Base-by-base conservation (phyloP, 1,284 basidiomycete genomes). In the Coniferiporia sulphurascens region DNA sequence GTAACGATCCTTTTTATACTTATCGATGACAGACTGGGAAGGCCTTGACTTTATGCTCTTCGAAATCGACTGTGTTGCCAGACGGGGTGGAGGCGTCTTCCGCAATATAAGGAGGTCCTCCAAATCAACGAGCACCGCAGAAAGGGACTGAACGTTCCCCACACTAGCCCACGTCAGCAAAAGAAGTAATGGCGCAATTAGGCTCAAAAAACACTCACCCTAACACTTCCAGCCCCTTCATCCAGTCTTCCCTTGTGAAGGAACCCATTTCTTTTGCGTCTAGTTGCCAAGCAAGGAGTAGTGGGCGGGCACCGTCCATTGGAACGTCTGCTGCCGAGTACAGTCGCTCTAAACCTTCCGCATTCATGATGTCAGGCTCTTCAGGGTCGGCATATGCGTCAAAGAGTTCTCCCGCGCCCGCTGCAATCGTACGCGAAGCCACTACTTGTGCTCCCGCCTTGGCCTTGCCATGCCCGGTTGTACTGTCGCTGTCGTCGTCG, bases 241-340 rank as follows among this genome's bases (percentile, higher is more conserved):
- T 70, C 88, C 89, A 91, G 66, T 89, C 86, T 7, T 78, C 75
- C 69, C 77, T 78, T 50, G 78, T 78, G 53, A 91, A 75, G 65
- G 83, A 87, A 19, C 77, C 86, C 81, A 91, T 84, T 66, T 90
- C 87, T 62, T 77, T 75, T 7, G 85, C 78, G 52, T 78, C 75
- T 56, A 88, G 70, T 64, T 86, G 83, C 89, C 89, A 91, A 15
- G 87, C 81, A 5, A 91, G 72, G 27, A 91, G 74, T 46, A 91
- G 74, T 17, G 89, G 86, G 59, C 82, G 72, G 8, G 84, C 75
- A 35, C 88, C 86, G 27, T 90, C 89, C 68, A 91, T 71, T 0
- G 86, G 74, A 52, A 91, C 80, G 12, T 80, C 73, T 9, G 83
- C 79, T 64, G 89, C 86, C 21, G 65, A 76, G 71, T 85, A 91